Conservation (phyloP, 2,329 filamentous ascomycete species). For the Fusarium vanettenii region DNA sequence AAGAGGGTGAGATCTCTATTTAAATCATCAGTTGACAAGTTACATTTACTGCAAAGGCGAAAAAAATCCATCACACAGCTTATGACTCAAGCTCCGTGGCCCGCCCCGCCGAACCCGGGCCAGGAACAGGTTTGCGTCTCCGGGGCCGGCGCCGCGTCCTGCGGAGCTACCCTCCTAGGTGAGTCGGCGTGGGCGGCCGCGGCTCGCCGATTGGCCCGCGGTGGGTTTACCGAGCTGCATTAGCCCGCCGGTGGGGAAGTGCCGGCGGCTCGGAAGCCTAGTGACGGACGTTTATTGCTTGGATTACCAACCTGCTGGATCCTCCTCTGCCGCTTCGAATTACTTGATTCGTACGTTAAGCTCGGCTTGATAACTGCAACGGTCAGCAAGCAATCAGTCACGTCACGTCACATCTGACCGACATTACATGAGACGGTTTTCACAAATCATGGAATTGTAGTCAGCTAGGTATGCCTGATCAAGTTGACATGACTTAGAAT, state of each 20-base stretch:
- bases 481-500: conserved; percentile 4
- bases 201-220: conserved; percentile 35
- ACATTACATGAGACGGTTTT: background rate
- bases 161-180: conserved; percentile 36
- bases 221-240: conserved; percentile 7
- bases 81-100: conserved; percentile 32
- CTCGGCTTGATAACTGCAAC: conserved; percentile 11
- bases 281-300: background rate
- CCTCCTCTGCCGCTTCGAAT: conserved; percentile 10
- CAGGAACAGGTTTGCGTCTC: conserved; percentile 9
- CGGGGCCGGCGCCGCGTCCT: conserved; percentile 35
- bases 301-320: conserved; percentile 11
- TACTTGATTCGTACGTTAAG: conserved; percentile 19
- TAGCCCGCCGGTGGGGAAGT: conserved; percentile 14
- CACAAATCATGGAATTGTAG: conserved; percentile 10
- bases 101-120: conserved; percentile 26
- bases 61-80: background rate
- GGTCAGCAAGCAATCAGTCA: background rate
- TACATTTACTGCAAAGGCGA: background rate
- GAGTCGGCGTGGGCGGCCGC: conserved; percentile 35
- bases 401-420: background rate
- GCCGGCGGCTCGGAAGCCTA: background rate
- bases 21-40: background rate
- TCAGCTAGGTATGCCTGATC: conserved; percentile 1
- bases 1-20: background rate